Percentiles rank a stretch among this genome's conserved stretches.
phyloP scores from a whole-genome alignment of 139 green algal species.

The Chlorella sp. region DNA sequence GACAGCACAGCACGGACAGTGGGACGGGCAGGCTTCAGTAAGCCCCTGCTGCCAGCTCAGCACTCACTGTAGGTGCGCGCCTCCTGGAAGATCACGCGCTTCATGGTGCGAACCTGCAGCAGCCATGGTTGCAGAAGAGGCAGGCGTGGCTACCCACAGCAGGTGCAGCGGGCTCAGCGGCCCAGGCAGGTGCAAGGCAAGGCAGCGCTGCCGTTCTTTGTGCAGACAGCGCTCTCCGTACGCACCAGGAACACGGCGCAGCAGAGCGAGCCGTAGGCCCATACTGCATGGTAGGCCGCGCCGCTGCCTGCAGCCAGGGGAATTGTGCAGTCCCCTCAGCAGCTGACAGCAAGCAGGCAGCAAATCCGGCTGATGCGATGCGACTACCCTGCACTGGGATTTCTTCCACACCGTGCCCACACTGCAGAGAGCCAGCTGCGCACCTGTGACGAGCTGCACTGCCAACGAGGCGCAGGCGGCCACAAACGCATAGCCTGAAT shows the following conservation, averaged over 20 bases:
- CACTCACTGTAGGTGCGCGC: conserved; percentile 28
- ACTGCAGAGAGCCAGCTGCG: too few species aligned
- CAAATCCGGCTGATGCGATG: too few species aligned
- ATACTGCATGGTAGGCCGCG: conserved; percentile 70
- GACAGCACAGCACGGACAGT: too few species aligned
- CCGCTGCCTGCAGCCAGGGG: conserved; percentile 35
- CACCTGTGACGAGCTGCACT: conserved; percentile 7
- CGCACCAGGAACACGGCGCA: conserved; percentile 90
- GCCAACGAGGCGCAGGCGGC: conserved; percentile 54
- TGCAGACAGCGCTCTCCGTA: background rate
- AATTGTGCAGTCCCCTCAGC: too few species aligned
- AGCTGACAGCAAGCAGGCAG: too few species aligned
- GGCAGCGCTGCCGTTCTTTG: background rate
- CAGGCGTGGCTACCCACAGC: background rate
- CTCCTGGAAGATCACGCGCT: conserved; percentile 87
- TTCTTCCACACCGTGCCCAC: too few species aligned
- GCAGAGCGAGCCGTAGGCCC: conserved; percentile 82
- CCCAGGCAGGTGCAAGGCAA: background rate
- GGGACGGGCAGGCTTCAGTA: too few species aligned
- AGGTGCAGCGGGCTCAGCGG: background rate
- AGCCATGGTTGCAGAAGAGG: background rate
- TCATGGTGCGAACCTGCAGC: conserved; percentile 79
- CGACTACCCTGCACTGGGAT: too few species aligned
- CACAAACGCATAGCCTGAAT: conserved; percentile 89
- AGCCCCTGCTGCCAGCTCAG: background rate